Percentiles rank a stretch among this genome's conserved stretches.
Conservation (phyloP, 2,329 filamentous ascomycete genomes). For the Knoxdaviesia capensis region DNA sequence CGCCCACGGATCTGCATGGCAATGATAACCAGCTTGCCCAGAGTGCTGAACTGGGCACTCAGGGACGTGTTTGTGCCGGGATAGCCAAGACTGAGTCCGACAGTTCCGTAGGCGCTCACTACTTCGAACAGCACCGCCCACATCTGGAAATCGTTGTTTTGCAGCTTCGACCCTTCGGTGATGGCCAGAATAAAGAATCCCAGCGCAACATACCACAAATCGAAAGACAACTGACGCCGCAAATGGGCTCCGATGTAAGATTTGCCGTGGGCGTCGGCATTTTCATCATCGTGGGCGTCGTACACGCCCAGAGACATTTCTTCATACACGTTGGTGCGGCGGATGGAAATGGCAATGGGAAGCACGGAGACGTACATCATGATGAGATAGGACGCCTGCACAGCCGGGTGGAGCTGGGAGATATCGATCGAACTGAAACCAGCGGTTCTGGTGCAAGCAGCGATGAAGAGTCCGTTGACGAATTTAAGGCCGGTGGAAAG, state of each 20-base stretch:
- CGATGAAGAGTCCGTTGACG: slow-evolving; percentile 77
- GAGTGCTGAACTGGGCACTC: slow-evolving; percentile 55
- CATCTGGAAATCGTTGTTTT: slow-evolving; percentile 41
- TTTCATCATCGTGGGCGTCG: slow-evolving; percentile 21
- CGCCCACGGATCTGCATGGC: slow-evolving; percentile 51
- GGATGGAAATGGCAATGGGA: slow-evolving; percentile 87
- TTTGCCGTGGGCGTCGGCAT: slow-evolving; percentile 35
- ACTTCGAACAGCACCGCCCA: slow-evolving; percentile 66
- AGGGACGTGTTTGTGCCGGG: slow-evolving; percentile 58
- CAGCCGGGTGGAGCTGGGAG: slow-evolving; percentile 61
- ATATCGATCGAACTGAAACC: slow-evolving; percentile 73
- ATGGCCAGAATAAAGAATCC: slow-evolving; percentile 88
- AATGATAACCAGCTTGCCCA: slow-evolving; percentile 51
- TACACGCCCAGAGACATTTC: slow-evolving; percentile 71
- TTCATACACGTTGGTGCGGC: slow-evolving; percentile 89
- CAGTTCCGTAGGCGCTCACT: slow-evolving; percentile 82
- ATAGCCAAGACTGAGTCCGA: slow-evolving; percentile 78
- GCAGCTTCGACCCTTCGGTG: slow-evolving; percentile 55
- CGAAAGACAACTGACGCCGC: slow-evolving; percentile 83
- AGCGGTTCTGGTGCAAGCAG: slow-evolving; percentile 72
- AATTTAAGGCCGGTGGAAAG: slow-evolving; percentile 23
- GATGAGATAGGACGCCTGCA: slow-evolving; percentile 84
- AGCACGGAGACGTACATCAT: slow-evolving; percentile 99
- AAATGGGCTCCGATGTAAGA: slow-evolving; percentile 86
- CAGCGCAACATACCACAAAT: slow-evolving; percentile 91